Base-by-base conservation (phyloP, 2,329 filamentous ascomycete genomes). In the Pseudohalonectria lignicola region DNA sequence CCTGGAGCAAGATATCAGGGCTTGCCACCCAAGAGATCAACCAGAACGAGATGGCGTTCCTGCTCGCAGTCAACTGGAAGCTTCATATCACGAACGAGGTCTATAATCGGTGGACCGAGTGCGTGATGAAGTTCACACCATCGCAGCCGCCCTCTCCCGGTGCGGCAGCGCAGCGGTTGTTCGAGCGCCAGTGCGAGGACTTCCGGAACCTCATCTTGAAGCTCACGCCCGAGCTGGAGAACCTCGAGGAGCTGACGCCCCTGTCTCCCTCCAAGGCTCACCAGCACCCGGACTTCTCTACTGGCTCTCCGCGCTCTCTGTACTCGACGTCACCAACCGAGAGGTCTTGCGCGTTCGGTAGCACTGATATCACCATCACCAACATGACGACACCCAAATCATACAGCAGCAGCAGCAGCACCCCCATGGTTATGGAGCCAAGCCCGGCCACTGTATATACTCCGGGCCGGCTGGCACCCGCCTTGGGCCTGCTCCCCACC, bases 1-100 rank as follows among this genome's bases (percentile, higher is more conserved):
- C 92, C 31, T 98, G 92, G 92, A 96, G 90, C 61, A 96, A 94
- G 69, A 98, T 98, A 50, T 96, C 92, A 15, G 92, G 92, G n/a
- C 69, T 98, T 41, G 86, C 85, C 56, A 88, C 87, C 4, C 69
- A 76, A 40, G 92, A 98, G 63, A 96, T 98, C 61, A 96, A 96
- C 62, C 82, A 87, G 54, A 96, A 96, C 58, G 92, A 98, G 64
- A 82, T 93, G 59, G 79, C 85, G 15, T 98, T 96, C 57, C 72
- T 98, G 34, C 66, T 82, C 43, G 85, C 88, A 33, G 86, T 98
- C 45, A 81, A 86, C 58, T 98, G 90, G 88, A 86, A 87, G 52
- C 75, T 98, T 21, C 92, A 98, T 59, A 90, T 98, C 45, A 82
- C 86, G 1, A 87, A 95, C 48, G 73, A 81, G 3, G 74, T 85